Conservation (phyloP, 176 grass and related monocot species). For the Paspalum notatum region DNA sequence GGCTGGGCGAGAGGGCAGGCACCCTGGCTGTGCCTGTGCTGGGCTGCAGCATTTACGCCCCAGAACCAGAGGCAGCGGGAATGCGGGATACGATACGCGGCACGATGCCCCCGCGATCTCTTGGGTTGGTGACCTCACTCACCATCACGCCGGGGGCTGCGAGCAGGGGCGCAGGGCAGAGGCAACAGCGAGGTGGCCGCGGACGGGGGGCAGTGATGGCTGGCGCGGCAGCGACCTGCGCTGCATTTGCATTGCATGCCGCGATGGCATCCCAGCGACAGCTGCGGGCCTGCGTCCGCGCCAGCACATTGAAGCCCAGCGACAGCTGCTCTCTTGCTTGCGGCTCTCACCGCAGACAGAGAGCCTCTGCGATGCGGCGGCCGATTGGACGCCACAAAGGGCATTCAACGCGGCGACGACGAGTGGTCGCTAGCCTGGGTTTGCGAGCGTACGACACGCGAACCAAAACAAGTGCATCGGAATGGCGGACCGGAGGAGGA, state of each 20-base stretch:
- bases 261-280: conserved; percentile 22
- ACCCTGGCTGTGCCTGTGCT: background rate
- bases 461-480: too few species aligned
- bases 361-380: too few species aligned
- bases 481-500: too few species aligned
- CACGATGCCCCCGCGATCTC: background rate
- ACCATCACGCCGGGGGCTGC: background rate
- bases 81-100: conserved; percentile 23
- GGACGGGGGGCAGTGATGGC: too few species aligned
- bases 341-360: too few species aligned
- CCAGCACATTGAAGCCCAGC: conserved; percentile 29
- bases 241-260: background rate
- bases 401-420: too few species aligned
- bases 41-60: conserved; percentile 45
- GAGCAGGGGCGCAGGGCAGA: too few species aligned
- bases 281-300: background rate
- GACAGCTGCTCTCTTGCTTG: background rate
- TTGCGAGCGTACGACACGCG: too few species aligned
- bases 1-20: conserved; percentile 20
- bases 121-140: background rate
- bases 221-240: too few species aligned
- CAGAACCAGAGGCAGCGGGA: background rate
- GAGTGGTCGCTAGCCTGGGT: too few species aligned
- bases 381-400: too few species aligned
- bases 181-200: too few species aligned